These are phyloP conservation scores for Williopsis jadinii DNA, from an alignment of 1,139 yeast species.

Conservation along the genomic window DNA sequence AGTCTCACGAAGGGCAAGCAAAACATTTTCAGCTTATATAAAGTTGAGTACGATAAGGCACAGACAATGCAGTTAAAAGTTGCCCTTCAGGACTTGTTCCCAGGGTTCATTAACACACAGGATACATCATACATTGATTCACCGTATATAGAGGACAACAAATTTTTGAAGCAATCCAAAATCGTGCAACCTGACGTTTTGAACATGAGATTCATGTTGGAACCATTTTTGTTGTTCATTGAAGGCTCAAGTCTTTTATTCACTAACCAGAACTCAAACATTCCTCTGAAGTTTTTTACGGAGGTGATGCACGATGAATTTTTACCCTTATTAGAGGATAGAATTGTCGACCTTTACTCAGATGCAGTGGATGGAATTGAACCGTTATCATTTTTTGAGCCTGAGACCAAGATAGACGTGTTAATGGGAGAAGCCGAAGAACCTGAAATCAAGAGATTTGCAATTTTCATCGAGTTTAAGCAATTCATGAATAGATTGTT, in stretches of 20 bases:
- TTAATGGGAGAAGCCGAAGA: constrained; percentile 1
- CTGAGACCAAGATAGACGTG: constrained; percentile 1
- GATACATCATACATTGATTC: constrained; percentile 28
- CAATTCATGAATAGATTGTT: constrained; percentile 44
- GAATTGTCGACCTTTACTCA: constrained; percentile 38
- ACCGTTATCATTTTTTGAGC: constrained; percentile 24
- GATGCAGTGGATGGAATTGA: constrained; percentile 29
- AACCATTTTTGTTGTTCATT: constrained; percentile 43
- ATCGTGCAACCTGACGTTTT: constrained; percentile 71
- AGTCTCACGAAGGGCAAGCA: constrained; percentile 5
- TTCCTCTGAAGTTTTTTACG: constrained; percentile 43
- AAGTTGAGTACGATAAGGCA: constrained; percentile 33
- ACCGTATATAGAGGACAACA: constrained; percentile 54
- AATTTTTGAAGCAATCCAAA: constrained; percentile 52
- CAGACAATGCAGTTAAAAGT: constrained; percentile 39
- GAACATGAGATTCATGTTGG: constrained; percentile 66
- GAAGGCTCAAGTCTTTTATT: constrained; percentile 41
- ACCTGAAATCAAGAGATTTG: constrained; percentile 24
- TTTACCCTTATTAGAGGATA: constrained; percentile 55
- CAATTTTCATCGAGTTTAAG: constrained; percentile 50
- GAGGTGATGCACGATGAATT: constrained; percentile 59
- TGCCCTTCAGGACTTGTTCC: constrained; percentile 51
- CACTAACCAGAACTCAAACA: constrained; percentile 23
- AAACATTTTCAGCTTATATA: constrained; percentile 41
- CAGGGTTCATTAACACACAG: constrained; percentile 44